Conservation (phyloP, 495 filamentous ascomycete genomes). For the Hyaloscypha bicolor region DNA sequence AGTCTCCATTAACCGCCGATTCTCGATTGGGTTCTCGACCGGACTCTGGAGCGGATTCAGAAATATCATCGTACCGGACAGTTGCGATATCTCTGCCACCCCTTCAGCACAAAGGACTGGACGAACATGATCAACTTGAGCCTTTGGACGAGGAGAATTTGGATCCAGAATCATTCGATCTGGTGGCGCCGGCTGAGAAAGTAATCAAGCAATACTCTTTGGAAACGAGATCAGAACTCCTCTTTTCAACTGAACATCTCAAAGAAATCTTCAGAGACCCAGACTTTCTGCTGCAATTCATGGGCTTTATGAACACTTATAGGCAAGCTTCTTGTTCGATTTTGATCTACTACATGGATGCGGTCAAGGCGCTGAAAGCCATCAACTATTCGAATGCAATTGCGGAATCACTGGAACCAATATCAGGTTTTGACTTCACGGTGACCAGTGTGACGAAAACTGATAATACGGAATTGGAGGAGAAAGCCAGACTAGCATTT, state of each 20-base stretch:
- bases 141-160: slow-evolving; percentile 51
- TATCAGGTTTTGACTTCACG: slow-evolving; percentile 49
- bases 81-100: slow-evolving; percentile 40
- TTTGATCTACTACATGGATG: slow-evolving; percentile 71
- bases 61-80: slow-evolving; percentile 27
- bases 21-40: slow-evolving; percentile 17
- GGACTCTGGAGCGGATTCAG: slow-evolving; percentile 9
- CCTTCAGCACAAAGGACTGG: slow-evolving; percentile 35
- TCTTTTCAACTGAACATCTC: slow-evolving; percentile 69
- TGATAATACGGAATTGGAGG: slow-evolving; percentile 55
- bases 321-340: slow-evolving; percentile 65
- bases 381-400: slow-evolving; percentile 71
- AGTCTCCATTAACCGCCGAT: neutral
- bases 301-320: slow-evolving; percentile 61
- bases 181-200: slow-evolving; percentile 44
- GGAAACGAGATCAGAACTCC: slow-evolving; percentile 60
- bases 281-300: slow-evolving; percentile 61
- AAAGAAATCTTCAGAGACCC: slow-evolving; percentile 64
- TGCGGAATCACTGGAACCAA: slow-evolving; percentile 50
- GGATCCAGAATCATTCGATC: slow-evolving; percentile 55
- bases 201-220: slow-evolving; percentile 45
- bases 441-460: slow-evolving; percentile 45
- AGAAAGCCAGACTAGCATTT: slow-evolving; percentile 60
- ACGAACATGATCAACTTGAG: slow-evolving; percentile 48
- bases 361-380: slow-evolving; percentile 69